Base-by-base conservation (phyloP, 768 basidiomycete species). In the Lepiota brunneoincarnata region DNA sequence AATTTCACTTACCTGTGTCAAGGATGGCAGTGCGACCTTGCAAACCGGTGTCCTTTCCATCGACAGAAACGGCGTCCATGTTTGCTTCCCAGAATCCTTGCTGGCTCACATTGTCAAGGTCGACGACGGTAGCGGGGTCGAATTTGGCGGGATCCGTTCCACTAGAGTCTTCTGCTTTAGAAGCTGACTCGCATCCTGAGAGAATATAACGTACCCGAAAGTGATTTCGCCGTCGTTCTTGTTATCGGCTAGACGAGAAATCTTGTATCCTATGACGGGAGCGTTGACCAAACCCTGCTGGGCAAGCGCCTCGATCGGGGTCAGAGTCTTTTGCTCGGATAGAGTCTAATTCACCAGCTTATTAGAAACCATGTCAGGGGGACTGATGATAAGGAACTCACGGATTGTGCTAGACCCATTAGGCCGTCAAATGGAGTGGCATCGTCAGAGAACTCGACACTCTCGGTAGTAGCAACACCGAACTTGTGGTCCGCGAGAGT, bases 41-140 rank as follows among this genome's bases (percentile, higher is more conserved):
- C 36, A 89, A 69, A 7, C 79, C 77, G 38, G 74, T 61, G 61
- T 78, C 74, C 28, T 69, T 54, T 18, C 84, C 86, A 62, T 88
- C 72, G 56, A 87, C 81, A 15, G 79, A 75, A 49, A 86, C 73
- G 15, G 74, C 74, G 54, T 81, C 79, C 67, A 94, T 66, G 6
- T 69, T 70, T 12, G 75, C 85, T 73, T 92, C 89, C 93, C 93
- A 95, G 74, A 93, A 95, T 36, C 91, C 91, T 28, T 75, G 58
- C 6, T 56, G 37, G 67, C 80, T 89, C 65, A 90, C 82, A 59
- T 91, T 92, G 49, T 68, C 60, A 46, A 91, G 51, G 0, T 79
- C 82, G 39, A 80, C 75, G 35, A 90, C 74, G 2, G 88, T 84
- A n/a, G 62, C 55, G 5, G 75, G 51, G 59, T 84, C 77, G 65